Evolutionary conservation across 495 filamentous ascomycete species (phyloP), one percentile per base, ranked within the genome.

Genomic region (Trichoderma asperelloides): DNA sequence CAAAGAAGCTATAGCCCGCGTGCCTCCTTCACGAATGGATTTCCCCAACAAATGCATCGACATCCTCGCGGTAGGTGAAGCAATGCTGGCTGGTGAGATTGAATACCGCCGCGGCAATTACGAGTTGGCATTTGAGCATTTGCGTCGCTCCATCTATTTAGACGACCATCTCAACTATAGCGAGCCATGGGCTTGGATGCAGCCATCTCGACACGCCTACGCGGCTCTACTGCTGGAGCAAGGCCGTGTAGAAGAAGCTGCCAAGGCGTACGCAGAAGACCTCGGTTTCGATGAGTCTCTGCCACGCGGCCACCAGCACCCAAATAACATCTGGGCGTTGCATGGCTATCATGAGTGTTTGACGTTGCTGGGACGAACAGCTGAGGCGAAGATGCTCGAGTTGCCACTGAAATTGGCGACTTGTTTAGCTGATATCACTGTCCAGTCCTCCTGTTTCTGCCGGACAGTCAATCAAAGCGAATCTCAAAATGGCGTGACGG

Each of bases 181-280:
- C 67, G 87, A 91, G 73, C 88, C 88, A 0, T 89, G 87, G 87
- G 84, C 84, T 2, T 88, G 86, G 86, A 88, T 89, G 86, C 83
- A 86, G 67, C 86, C 88, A 0, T 80, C 86, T 0, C 76, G 87
- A 6, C 88, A 91, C 74, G 87, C 87, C 5, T 84, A 86, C 55
- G 88, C 83, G 0, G 88, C 87, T 5, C 75, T 91, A 1, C 73
- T 87, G 27, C 71, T 87, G 0, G 88, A 91, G 65, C 87, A 89
- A 66, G 82, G 80, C 4, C 77, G 78, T 1, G 78, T 85, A 5
- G 76, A 84, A 40, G 78, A 88, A 66, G 87, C 87, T 0, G 69
- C 79, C 12, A 74, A 74, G 0, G 80, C 85, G 2, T 91, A 89
- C 64, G 74, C 76, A 4, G 86, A 85, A 2, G 88, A 91, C 73